phyloP scores from a whole-genome alignment of 202 grass and related monocot genomes.

The Cymbopogon flexuosus region DNA sequence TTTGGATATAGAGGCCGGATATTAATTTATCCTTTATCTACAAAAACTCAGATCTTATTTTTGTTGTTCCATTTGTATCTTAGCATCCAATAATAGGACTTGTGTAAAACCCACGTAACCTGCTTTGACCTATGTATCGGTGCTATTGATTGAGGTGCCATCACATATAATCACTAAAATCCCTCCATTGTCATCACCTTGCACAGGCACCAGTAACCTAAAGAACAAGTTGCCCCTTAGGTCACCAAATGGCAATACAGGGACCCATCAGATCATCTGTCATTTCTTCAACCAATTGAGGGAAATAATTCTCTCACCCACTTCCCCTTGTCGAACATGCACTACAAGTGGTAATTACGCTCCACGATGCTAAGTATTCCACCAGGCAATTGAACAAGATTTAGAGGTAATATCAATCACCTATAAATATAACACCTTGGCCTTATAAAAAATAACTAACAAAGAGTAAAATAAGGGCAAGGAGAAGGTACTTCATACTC shows the following conservation, averaged over 20 bases:
- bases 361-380: neutral
- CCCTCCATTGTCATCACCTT: conserved; percentile 4
- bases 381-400: neutral
- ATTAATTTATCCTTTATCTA: too few species aligned
- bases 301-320: conserved; percentile 18
- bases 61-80: too few species aligned
- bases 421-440: conserved; percentile 31
- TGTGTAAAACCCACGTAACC: too few species aligned
- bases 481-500: neutral
- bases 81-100: too few species aligned
- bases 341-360: neutral
- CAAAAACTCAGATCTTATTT: too few species aligned
- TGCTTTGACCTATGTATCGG: too few species aligned
- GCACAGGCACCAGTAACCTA: conserved; percentile 19
- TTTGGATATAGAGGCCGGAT: too few species aligned
- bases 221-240: conserved; percentile 13
- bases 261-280: conserved; percentile 12
- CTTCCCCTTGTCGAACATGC: conserved; percentile 23
- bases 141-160: neutral
- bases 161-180: neutral
- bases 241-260: neutral
- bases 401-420: neutral
- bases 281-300: conserved; percentile 24
- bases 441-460: neutral
- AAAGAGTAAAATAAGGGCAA: neutral